Percentiles rank a stretch among this genome's conserved stretches.
These are phyloP conservation scores for Calvatia gigantea DNA, from an alignment of 768 basidiomycete species.

Conservation along the genomic window DNA sequence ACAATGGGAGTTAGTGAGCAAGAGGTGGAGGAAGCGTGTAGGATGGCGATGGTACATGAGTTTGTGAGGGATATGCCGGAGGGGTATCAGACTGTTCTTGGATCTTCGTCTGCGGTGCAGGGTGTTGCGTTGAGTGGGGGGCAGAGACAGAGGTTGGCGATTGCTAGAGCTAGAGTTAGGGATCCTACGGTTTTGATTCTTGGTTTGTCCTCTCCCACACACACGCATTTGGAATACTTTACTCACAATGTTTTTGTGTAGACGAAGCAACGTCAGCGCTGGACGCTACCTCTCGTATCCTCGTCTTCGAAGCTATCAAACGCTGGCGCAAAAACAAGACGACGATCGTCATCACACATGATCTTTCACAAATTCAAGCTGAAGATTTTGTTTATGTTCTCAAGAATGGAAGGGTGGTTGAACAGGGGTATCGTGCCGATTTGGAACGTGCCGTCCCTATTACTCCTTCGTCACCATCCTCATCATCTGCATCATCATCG, in stretches of 20 bases:
- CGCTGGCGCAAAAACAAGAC: conserved; percentile 75
- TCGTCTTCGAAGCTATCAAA: conserved; percentile 73
- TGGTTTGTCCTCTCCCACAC: conserved; percentile 48
- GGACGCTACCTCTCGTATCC: conserved; percentile 81
- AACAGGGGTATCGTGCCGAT: conserved; percentile 85
- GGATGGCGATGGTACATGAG: conserved; percentile 82
- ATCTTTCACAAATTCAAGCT: conserved; percentile 74
- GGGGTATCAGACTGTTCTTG: conserved; percentile 84
- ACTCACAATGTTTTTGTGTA: conserved; percentile 38
- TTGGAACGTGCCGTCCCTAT: conserved; percentile 46
- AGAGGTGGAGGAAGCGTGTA: conserved; percentile 82
- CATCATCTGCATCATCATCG: not conserved
- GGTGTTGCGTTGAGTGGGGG: conserved; percentile 87
- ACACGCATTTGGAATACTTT: not conserved
- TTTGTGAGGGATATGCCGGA: conserved; percentile 82
- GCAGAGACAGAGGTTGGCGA: conserved; percentile 85
- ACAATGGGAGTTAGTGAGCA: conserved; percentile 56
- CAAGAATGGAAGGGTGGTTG: conserved; percentile 72
- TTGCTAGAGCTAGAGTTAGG: conserved; percentile 82
- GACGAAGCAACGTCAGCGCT: conserved; percentile 83
- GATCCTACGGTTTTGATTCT: conserved; percentile 89
- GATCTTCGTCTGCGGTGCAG: conserved; percentile 1
- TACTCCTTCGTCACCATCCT: too few relatives aligned
- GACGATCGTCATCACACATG: conserved; percentile 94
- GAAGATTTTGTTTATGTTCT: conserved; percentile 93